phyloP scores from a whole-genome alignment of 768 basidiomycete species.

The Boletellus emodensis region DNA sequence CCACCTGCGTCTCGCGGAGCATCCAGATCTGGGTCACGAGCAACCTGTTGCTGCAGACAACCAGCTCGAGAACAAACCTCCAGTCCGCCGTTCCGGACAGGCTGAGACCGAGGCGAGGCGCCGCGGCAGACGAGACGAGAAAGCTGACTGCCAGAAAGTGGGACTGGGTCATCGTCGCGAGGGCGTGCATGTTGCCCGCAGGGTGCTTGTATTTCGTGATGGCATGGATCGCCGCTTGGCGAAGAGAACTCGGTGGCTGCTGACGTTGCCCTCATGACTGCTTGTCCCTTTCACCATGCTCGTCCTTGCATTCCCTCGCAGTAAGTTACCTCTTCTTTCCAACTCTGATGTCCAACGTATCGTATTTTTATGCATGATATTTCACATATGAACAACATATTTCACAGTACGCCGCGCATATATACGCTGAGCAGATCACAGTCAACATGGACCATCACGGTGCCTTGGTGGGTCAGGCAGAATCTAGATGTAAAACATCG shows the following conservation, averaged over 20 bases:
- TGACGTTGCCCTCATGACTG: slow-evolving; percentile 1
- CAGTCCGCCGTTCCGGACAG: slow-evolving; percentile 16
- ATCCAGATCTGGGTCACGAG: slow-evolving; percentile 96
- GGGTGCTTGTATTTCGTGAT: slow-evolving; percentile 73
- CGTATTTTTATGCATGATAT: too few species aligned
- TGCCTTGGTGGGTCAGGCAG: neutral
- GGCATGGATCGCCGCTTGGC: slow-evolving; percentile 60
- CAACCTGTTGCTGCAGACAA: slow-evolving; percentile 50
- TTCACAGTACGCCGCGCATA: too few species aligned
- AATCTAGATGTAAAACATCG: slow-evolving; percentile 72
- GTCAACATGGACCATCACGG: neutral
- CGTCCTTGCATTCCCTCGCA: too few species aligned
- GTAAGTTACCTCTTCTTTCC: too few species aligned
- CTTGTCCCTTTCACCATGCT: neutral
- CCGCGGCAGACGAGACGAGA: slow-evolving; percentile 15
- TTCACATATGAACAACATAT: too few species aligned
- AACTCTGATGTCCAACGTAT: too few species aligned
- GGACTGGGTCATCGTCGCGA: slow-evolving; percentile 75
- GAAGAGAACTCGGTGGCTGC: slow-evolving; percentile 34
- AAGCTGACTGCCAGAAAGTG: slow-evolving; percentile 54
- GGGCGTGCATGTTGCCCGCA: slow-evolving; percentile 70
- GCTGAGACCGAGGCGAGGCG: slow-evolving; percentile 16
- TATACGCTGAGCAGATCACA: too few species aligned
- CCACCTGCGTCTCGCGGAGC: slow-evolving; percentile 76
- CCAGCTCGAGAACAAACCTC: slow-evolving; percentile 4